Evolutionary conservation across 352 stramenopile species (phyloP).

Genomic region (Pythium dissotocum): DNA sequence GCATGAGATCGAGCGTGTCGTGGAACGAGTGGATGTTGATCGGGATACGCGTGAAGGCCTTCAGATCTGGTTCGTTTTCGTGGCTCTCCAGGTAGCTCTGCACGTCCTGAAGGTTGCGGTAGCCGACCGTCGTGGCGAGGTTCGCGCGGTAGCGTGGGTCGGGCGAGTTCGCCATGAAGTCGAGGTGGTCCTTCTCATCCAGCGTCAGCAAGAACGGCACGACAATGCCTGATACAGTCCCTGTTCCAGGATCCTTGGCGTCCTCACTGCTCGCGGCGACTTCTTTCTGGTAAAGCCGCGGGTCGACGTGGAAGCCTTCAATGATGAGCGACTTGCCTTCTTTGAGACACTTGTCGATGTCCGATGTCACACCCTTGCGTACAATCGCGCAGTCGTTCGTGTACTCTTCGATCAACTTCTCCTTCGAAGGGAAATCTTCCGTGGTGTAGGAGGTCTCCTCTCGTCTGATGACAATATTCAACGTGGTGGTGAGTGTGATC

Average conservation of each 20-base stretch:
- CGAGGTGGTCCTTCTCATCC: constrained; percentile 61
- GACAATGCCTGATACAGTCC: constrained; percentile 67
- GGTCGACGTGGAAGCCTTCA: constrained; percentile 86
- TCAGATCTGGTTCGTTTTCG: constrained; percentile 38
- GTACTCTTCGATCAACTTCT: constrained; percentile 69
- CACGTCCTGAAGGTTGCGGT: constrained; percentile 76
- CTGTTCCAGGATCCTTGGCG: constrained; percentile 30
- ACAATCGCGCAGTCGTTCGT: constrained; percentile 79
- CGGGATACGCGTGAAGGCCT: constrained; percentile 74
- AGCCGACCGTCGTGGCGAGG: constrained; percentile 48
- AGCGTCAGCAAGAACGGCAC: constrained; percentile 60
- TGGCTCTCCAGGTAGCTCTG: constrained; percentile 73
- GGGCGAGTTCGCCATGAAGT: constrained; percentile 84
- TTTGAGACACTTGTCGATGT: constrained; percentile 89
- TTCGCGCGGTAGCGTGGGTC: constrained; percentile 77
- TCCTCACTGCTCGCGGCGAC: constrained; percentile 36
- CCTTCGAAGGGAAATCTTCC: constrained; percentile 57
- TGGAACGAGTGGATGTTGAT: constrained; percentile 88
- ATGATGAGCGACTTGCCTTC: constrained; percentile 90
- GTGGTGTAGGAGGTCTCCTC: constrained; percentile 72
- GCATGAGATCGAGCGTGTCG: constrained; percentile 80
- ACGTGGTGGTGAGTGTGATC: neutral
- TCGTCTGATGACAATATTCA: constrained; percentile 18
- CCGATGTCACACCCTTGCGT: constrained; percentile 75
- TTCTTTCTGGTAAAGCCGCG: constrained; percentile 81